Evolutionary conservation across 192 early-diverging fungal species (phyloP).

Genomic region (Rhizoclosmatium sp.): DNA sequence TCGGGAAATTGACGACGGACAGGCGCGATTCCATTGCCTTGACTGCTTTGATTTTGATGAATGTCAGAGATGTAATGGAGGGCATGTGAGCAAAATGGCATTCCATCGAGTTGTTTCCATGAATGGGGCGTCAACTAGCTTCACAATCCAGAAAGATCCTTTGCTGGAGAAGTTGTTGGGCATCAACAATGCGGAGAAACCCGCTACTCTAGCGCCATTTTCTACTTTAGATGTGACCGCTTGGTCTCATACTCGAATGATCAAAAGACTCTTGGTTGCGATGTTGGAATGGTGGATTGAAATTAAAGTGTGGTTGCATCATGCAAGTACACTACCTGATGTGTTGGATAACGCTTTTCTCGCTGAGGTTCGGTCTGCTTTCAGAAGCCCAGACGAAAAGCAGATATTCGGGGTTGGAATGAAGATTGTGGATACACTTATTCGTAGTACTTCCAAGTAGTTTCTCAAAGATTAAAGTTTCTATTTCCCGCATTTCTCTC

Average conservation of each 20-base stretch:
- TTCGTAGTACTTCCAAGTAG: too few species aligned
- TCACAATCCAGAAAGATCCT: not conserved
- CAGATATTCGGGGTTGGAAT: not conserved
- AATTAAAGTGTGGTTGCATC: not conserved
- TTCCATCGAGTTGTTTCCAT: slow-evolving; percentile 13
- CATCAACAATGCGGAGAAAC: not conserved
- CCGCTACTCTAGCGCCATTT: not conserved
- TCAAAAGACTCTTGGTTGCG: not conserved
- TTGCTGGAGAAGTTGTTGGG: slow-evolving; percentile 9
- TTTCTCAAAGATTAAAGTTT: too few species aligned
- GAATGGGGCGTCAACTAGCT: not conserved
- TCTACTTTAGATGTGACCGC: not conserved
- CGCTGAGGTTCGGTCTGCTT: not conserved
- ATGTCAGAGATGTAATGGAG: not conserved
- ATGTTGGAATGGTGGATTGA: slow-evolving; percentile 18
- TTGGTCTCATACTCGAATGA: not conserved
- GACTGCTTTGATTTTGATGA: slow-evolving; percentile 29
- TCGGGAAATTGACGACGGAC: not conserved
- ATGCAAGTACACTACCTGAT: not conserved
- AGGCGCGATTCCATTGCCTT: slow-evolving; percentile 2
- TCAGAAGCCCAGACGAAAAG: not conserved
- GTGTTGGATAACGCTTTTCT: slow-evolving; percentile 17
- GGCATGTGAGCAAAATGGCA: not conserved
- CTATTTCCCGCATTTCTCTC: too few species aligned
- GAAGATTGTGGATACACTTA: slow-evolving; percentile 17